A percentile compares a stretch with the other conserved stretches of the same genome.
Evolutionary conservation across 164 flowering plant genomes (phyloP).

Genomic region (Sextonia rubra): DNA sequence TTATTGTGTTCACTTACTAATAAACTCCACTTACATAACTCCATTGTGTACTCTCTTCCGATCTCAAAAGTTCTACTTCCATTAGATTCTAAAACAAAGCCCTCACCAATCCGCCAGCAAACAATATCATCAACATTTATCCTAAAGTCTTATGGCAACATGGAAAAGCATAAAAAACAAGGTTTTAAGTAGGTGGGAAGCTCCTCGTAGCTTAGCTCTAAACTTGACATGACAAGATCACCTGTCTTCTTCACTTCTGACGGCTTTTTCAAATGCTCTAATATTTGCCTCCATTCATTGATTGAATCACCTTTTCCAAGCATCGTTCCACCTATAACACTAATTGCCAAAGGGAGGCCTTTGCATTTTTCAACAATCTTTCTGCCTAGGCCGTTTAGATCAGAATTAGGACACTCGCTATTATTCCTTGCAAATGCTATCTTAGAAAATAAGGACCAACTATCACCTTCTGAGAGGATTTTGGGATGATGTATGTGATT

Average conservation of each 20-base stretch:
- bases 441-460: conserved; percentile 4
- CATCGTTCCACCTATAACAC: conserved; percentile 6
- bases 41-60: not conserved
- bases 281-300: not conserved
- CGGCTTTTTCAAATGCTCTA: not conserved
- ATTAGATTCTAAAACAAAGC: not conserved
- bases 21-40: not conserved
- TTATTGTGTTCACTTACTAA: not conserved
- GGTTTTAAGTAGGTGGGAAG: not conserved
- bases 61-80: not conserved
- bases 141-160: not conserved
- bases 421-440: conserved; percentile 1
- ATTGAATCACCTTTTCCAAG: not conserved
- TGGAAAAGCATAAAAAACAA: not conserved
- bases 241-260: not conserved
- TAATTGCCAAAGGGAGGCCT: conserved; percentile 2
- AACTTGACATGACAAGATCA: not conserved
- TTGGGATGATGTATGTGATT: not conserved
- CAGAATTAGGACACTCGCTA: not conserved
- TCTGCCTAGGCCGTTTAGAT: not conserved
- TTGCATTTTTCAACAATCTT: not conserved
- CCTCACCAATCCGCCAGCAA: not conserved
- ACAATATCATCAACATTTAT: not conserved
- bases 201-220: conserved; percentile 5
- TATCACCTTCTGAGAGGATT: not conserved